These are phyloP conservation scores for Chytriomyces hyalinus DNA, from an alignment of 192 early-diverging fungal species.

Conservation along the genomic window DNA sequence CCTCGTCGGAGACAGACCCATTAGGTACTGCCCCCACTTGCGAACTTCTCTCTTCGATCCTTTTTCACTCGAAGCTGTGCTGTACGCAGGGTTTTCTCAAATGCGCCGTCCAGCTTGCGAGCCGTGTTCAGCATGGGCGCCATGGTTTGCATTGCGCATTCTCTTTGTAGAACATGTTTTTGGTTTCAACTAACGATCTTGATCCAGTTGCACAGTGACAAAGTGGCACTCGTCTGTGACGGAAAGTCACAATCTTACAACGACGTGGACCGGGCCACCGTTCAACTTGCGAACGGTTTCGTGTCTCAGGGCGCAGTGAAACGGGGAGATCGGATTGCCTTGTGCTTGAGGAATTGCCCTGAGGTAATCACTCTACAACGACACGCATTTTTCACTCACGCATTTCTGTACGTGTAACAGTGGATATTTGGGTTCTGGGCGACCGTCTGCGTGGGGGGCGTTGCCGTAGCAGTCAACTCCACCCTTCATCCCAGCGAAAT, in stretches of 20 bases:
- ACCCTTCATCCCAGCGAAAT: slow-evolving; percentile 39
- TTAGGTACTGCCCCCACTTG: neutral
- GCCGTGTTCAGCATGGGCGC: neutral
- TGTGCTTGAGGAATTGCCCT: slow-evolving; percentile 35
- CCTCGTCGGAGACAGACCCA: neutral
- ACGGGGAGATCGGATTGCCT: slow-evolving; percentile 34
- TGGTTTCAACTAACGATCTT: neutral
- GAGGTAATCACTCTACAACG: slow-evolving; percentile 2
- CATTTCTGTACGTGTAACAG: neutral
- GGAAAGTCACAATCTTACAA: neutral
- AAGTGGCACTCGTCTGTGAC: neutral
- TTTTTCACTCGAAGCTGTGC: neutral
- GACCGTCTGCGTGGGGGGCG: slow-evolving; percentile 20
- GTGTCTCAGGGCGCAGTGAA: neutral
- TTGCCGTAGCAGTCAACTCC: slow-evolving; percentile 32
- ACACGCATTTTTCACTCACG: neutral
- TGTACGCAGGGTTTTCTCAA: slow-evolving; percentile 7
- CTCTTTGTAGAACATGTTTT: neutral
- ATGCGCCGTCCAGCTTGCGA: slow-evolving; percentile 1
- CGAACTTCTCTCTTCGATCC: neutral
- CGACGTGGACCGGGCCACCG: neutral
- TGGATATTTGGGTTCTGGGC: slow-evolving; percentile 34
- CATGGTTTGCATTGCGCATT: neutral
- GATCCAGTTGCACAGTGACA: neutral
- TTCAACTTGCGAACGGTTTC: slow-evolving; percentile 26